phyloP scores from a whole-genome alignment of 2,329 filamentous ascomycete species.

The Polychaeton citri region DNA sequence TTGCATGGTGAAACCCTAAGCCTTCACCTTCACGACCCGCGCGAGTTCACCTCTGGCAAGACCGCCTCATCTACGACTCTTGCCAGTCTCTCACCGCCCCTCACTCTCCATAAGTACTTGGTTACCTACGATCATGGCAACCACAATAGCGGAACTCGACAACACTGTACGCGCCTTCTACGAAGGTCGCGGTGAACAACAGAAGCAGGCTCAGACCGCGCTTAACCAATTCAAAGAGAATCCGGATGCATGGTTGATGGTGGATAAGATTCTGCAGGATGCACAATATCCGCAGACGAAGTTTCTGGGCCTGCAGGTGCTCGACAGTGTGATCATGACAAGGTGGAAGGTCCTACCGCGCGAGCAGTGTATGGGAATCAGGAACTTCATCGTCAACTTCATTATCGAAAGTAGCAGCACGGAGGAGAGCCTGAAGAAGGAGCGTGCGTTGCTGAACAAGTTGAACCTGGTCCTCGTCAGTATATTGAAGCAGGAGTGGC shows the following conservation, averaged over 20 bases:
- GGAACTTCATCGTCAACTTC: conserved; percentile 97
- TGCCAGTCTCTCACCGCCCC: no score
- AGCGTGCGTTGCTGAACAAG: conserved; percentile 92
- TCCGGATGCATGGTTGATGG: conserved; percentile 91
- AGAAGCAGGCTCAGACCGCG: conserved; percentile 89
- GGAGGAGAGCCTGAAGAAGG: conserved; percentile 71
- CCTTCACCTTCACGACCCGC: conserved; percentile 9
- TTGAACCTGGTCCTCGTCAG: conserved; percentile 95
- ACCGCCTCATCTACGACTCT: no score
- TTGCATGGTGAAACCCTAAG: conserved; percentile 15
- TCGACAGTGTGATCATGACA: conserved; percentile 97
- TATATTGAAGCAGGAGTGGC: conserved; percentile 98
- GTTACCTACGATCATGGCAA: conserved; percentile 39
- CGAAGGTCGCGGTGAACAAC: conserved; percentile 86
- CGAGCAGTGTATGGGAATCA: conserved; percentile 93
- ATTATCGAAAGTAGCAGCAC: conserved; percentile 88
- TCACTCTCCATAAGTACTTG: no score
- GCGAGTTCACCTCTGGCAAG: conserved; percentile 18
- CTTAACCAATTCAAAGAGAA: conserved; percentile 99
- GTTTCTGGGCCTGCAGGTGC: conserved; percentile 88
- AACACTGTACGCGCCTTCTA: conserved; percentile 93
- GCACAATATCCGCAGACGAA: conserved; percentile 92
- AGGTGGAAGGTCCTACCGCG: conserved; percentile 96
- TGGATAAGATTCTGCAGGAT: conserved; percentile 91
- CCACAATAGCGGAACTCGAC: conserved; percentile 88